Base-by-base conservation (phyloP, 1,284 basidiomycete species). In the Athelia sp. region DNA sequence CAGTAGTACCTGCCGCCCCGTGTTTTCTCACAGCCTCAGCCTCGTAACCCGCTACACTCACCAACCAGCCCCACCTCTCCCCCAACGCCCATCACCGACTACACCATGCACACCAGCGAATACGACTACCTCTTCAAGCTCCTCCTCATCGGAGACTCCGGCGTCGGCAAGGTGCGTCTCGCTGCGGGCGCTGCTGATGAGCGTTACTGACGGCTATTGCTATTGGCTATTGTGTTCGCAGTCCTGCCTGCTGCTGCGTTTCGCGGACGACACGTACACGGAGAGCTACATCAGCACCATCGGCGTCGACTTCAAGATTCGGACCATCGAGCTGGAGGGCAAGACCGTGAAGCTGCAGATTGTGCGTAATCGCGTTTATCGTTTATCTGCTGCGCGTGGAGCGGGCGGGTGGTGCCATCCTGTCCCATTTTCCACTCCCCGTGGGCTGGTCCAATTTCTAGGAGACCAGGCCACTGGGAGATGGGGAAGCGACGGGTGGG, bases 311-410 rank as follows among this genome's bases (percentile, higher is more conserved):
- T 99, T 99, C 79, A 99, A 99, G 88, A 99, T 99, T 75, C 82
- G 97, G 61, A 99, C 97, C 45, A 98, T 99, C 69, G 97, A 99
- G 72, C 81, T 99, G 49, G 97, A 99, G 70, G 96, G 96, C 58
- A 99, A 98, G 90, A 98, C 93, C 1, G 93, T 99, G 64, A 99
- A 99, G 72, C 83, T 99, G 54, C 97, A 99, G 74, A 99, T 99
- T 72, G 95, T 98, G 66, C 74, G 94, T 83, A 45, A 56, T 52
- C 46, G 57, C 43, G 21, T 52, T 48, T 53, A 48, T n/a, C 38
- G 31, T 50, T n/a, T 40, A 8, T 40, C 8, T 40, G 36, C n/a
- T n/a, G n/a, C n/a, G n/a, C n/a, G 36, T 40, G 36, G 36, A 40
- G 36, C 19, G n/a, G 6, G 36, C 19, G 19, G 15, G 19, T 6